Base-by-base conservation (phyloP, 768 basidiomycete genomes). In the Cystofilobasidium bisporidii region DNA sequence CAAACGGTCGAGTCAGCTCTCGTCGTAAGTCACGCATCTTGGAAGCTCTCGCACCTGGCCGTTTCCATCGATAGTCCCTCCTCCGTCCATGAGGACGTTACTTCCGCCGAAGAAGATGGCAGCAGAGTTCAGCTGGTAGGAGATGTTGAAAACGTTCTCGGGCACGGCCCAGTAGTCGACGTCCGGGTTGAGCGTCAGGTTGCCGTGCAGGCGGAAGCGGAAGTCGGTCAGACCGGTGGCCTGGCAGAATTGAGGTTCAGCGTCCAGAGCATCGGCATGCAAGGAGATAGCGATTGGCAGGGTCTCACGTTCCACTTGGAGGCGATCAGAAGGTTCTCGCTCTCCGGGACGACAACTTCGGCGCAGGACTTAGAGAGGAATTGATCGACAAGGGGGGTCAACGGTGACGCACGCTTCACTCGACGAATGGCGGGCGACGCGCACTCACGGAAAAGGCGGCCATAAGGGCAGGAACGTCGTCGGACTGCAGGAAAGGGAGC, bases 101-200 rank as follows among this genome's bases (percentile, higher is more conserved):
- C 18, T 14, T 0, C 60, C 41, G 40, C 60, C 57, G 22, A 59
- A 59, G 15, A 59, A 59, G 57, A 59, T 59, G 57, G 32, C 57
- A 36, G 30, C 57, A 0, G 32, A 33, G 57, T 59, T 59, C 8
- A 33, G 32, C 57, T 59, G 57, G 32, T 59, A 59, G 2, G 57
- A 11, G 15, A 59, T 33, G 57, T 59, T 59, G 57, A 59, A 59
- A 10, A 59, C 57, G 33, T 59, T 59, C 57, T 59, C 57, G 28
- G 57, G 57, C 57, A 33, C 22, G 32, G 30, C 33, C 57, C 57
- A 59, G 57, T 59, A 36, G 17, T 59, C 30, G 33, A 59, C 57
- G 32, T 59, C 57, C 17, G 28, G 30, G 32, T n/a, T 33, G 30
- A 59, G 30, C 22, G 57, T 59, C 32, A 59, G 57, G 32, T 59